These are phyloP conservation scores for Penicillium egyptiacum DNA, from an alignment of 495 filamentous ascomycete species.

Conservation along the genomic window DNA sequence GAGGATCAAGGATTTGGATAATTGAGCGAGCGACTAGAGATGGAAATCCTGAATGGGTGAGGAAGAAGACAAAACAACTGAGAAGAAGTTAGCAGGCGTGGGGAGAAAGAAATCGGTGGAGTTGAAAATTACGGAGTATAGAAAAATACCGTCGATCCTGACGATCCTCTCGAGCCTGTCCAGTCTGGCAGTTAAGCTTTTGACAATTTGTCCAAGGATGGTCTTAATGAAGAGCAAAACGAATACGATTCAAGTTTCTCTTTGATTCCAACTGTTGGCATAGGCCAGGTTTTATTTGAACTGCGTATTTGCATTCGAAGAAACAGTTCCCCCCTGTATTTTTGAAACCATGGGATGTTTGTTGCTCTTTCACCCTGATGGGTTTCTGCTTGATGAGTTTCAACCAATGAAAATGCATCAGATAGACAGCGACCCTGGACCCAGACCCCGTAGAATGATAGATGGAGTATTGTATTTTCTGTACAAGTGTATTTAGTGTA, in stretches of 20 bases:
- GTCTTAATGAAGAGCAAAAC: background rate
- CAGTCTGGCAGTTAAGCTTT: constrained; percentile 13
- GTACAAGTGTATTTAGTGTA: background rate
- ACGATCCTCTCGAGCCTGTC: constrained; percentile 10
- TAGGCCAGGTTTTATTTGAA: background rate
- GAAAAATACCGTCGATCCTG: constrained; percentile 20
- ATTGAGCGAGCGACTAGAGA: constrained; percentile 31
- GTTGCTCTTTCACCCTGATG: constrained; percentile 13
- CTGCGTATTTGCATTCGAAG: background rate
- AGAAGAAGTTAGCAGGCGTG: constrained; percentile 15
- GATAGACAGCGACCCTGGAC: background rate
- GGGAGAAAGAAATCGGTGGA: constrained; percentile 20
- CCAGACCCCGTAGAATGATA: constrained; percentile 1
- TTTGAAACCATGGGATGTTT: constrained; percentile 7
- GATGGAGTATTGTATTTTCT: constrained; percentile 2
- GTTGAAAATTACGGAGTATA: constrained; percentile 19
- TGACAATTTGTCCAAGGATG: background rate
- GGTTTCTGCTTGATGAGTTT: background rate
- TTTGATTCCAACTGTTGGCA: background rate
- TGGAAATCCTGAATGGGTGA: constrained; percentile 12
- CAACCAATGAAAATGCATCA: constrained; percentile 1
- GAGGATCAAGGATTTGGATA: constrained; percentile 12
- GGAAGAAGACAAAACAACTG: constrained; percentile 14
- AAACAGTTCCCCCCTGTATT: background rate
- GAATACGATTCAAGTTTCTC: background rate